Conservation (phyloP, 257 asterid species). For the Fraxinus excelsior region DNA sequence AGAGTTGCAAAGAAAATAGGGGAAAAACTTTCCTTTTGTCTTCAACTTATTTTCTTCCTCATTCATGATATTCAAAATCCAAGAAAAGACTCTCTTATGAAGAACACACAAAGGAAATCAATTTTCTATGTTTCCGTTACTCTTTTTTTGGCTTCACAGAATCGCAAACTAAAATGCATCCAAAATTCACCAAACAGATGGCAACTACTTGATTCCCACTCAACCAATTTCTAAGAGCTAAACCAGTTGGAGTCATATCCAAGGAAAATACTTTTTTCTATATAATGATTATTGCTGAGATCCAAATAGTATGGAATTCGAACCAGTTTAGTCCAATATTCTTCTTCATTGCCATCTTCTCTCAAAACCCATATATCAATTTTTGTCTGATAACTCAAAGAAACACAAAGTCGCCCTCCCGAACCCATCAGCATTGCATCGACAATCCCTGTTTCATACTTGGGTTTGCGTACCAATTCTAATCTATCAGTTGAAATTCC, state of each 20-base stretch:
- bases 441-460: background rate
- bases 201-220: conserved; percentile 5
- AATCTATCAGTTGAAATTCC: conserved; percentile 21
- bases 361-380: conserved; percentile 45
- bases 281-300: background rate
- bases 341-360: conserved; percentile 19
- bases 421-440: conserved; percentile 14
- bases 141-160: background rate
- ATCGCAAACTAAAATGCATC: conserved; percentile 24
- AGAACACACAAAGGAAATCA: background rate
- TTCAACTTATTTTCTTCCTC: background rate
- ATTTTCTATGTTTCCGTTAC: background rate
- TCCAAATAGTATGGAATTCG: background rate
- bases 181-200: conserved; percentile 3
- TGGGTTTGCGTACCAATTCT: conserved; percentile 13
- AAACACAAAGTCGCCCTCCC: conserved; percentile 24
- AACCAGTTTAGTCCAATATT: conserved; percentile 37
- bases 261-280: background rate
- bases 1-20: background rate
- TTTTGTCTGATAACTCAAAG: background rate
- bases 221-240: background rate
- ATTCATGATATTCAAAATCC: background rate
- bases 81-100: background rate
- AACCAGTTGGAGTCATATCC: background rate
- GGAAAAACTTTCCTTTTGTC: background rate